A percentile compares a stretch with the other conserved stretches of the same genome.
These are phyloP conservation scores for Irpex lacteus DNA, from an alignment of 1,284 basidiomycete species.

Conservation along the genomic window DNA sequence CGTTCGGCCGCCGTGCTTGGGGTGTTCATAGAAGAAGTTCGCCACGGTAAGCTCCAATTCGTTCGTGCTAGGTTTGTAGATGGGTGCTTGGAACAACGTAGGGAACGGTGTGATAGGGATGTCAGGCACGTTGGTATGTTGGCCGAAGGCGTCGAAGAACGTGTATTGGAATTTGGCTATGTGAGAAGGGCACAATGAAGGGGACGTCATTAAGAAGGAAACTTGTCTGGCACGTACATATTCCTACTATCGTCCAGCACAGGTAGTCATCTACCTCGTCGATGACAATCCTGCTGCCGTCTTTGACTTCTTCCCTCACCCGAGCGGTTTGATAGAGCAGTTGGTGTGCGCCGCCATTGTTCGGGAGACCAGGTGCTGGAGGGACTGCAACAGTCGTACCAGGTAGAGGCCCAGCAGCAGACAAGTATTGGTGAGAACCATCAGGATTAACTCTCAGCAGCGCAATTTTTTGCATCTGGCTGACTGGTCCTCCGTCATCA, in stretches of 20 bases:
- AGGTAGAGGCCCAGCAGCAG: constrained; percentile 79
- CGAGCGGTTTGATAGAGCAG: constrained; percentile 75
- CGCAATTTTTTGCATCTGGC: constrained; percentile 95
- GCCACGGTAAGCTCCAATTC: constrained; percentile 81
- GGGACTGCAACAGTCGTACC: constrained; percentile 67
- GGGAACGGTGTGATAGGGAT: constrained; percentile 88
- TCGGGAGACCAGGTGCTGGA: constrained; percentile 63
- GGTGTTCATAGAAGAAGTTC: constrained; percentile 78
- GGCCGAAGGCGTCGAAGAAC: constrained; percentile 87
- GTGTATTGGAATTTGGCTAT: constrained; percentile 89
- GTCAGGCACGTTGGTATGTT: constrained; percentile 72
- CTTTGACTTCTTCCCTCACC: constrained; percentile 71
- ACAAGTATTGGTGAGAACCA: constrained; percentile 77
- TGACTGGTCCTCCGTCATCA: constrained; percentile 87
- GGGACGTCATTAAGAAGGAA: background rate
- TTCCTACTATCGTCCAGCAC: constrained; percentile 95
- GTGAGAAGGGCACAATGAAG: constrained; percentile 16
- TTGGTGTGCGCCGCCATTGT: constrained; percentile 77
- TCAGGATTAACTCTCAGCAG: constrained; percentile 81
- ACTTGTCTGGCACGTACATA: constrained; percentile 60
- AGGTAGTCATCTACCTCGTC: constrained; percentile 94
- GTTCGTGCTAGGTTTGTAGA: constrained; percentile 55
- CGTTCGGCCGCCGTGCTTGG: constrained; percentile 58
- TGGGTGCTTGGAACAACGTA: constrained; percentile 77
- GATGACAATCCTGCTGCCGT: constrained; percentile 62